Base-by-base conservation (phyloP, 495 filamentous ascomycete species). In the Penicillium soppii region DNA sequence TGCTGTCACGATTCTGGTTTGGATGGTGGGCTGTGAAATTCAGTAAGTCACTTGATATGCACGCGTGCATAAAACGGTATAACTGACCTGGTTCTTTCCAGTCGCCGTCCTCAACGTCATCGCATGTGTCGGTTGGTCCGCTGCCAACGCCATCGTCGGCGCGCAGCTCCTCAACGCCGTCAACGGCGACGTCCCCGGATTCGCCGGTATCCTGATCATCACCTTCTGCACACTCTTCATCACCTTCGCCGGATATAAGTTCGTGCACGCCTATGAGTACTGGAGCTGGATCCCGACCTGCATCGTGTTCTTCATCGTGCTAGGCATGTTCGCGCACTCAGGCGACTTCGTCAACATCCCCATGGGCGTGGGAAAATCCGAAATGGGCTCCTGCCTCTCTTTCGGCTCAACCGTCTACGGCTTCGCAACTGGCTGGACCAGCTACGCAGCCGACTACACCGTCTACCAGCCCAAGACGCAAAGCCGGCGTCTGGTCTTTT, bases 1-100 rank as follows among this genome's bases (percentile, higher is more conserved):
- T 92, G 4, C 77, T 92, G n/a, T 89, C 87, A 5, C 75, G 89
- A 20, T 91, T 87, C 70, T 95, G 75, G 73, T 92, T 91, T 59
- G 89, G 88, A 33, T 90, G 79, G 69, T 83, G 81, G 57, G 81
- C 78, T 10, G 84, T 84, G 42, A 90, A 89, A 69, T 62, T 89
- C 50, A 83, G 84, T 87, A 72, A 74, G 82, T 78, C 15, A 7
- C 44, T 20, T 10, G 15, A 25, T 26, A n/a, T 27, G 33, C 43
- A 1, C 29, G 32, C 33, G 22, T 40, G 35, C n/a, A 3, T 10
- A 4, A 1, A 32, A 25, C 22, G 16, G 26, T 19, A 5, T 13
- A 17, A 17, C 45, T 50, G 46, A 46, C 17, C 6, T 44, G 7
- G 30, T 27, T 9, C 38, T 17, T 55, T 59, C 50, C 63, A 84